Evolutionary conservation across 225 moss, liverwort and hornwort species (phyloP), one percentile per base, ranked within the genome.

Genomic region (Anthoceros angustus): DNA sequence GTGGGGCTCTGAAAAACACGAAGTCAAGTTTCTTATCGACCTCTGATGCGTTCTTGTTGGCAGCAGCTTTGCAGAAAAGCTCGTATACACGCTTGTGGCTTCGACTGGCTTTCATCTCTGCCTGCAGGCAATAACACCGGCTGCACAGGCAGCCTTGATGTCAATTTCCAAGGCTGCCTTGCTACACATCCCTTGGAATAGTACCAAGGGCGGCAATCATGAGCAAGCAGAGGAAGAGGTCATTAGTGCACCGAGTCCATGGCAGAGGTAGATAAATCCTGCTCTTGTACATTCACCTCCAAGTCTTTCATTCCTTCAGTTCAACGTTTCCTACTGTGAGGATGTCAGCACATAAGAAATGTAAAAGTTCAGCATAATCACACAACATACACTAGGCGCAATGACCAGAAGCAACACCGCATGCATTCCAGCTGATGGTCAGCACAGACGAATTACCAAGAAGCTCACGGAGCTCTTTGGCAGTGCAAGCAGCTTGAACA

Each of bases 401-500:
- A n/a, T n/a, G n/a, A n/a, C n/a, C n/a, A n/a, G n/a, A n/a, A n/a
- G n/a, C n/a, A n/a, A n/a, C n/a, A n/a, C n/a, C n/a, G n/a, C n/a
- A n/a, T n/a, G n/a, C n/a, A n/a, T n/a, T n/a, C n/a, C n/a, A n/a
- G n/a, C n/a, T n/a, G n/a, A n/a, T n/a, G n/a, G n/a, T n/a, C n/a
- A n/a, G n/a, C n/a, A n/a, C n/a, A n/a, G n/a, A 42, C 16, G 39
- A 63, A 69, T 67, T 67, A 89, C 98, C 87, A 68, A 98, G 65
- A 43, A 92, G 87, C 80, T 98, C 98, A 73, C 92, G 78, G 66
- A 98, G 71, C 72, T 92, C 98, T 55, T 92, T 92, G 63, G 83
- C 89, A 66, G 92, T 92, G 73, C 92, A 98, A 72, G 98, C 98
- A 76, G 92, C 98, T 70, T 98, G 98, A 71, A 84, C 89, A 68